Evolutionary conservation across 1,139 yeast genomes (phyloP), one percentile per base, ranked within the genome.

Genomic region (Suhomyces chickasaworum): DNA sequence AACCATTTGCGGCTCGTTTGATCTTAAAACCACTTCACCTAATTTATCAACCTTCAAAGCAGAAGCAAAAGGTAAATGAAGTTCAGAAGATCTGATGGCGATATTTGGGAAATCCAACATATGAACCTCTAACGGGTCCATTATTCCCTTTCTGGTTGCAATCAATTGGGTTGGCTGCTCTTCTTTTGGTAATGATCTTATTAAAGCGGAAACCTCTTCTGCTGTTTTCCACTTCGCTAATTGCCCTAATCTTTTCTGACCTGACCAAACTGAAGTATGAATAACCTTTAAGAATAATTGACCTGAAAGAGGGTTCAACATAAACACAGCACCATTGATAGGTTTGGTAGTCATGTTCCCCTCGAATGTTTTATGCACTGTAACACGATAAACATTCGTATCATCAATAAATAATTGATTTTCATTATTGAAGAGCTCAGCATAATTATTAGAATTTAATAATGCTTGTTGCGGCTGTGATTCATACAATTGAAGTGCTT

Each of bases 141-240:
- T 65, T 77, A 93, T 86, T 18, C 97, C 96, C 59, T 87, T 89
- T 57, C 98, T 75, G 0, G 97, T 87, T 9, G 89, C 91, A 61
- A 93, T 88, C 48, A 95, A 73, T 64, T 91, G 97, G 58, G 86
- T 86, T 1, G 99, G 99, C 60, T 91, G 97, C 64, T 93, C 97
- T 61, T 93, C 97, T 46, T 82, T 78, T 0, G 98, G 98, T 48
- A 93, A 69, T 0, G 98, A 89, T 41, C 97, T 77, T 21, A 93
- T 79, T 53, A 93, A 72, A 0, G 97, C 96, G 9, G 97, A 93
- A 21, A 90, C 96, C 68, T 93, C 99, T 66, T 95, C 99, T 0
- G 99, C 99, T 1, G 98, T 86, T 64, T 93, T 93, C 99, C 99
- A 95, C 63, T 93, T 93, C 0, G 98, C 95, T 52, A 95, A 72